Evolutionary conservation across 192 early-diverging fungal species (phyloP).

Genomic region (Geranomyces variabilis): DNA sequence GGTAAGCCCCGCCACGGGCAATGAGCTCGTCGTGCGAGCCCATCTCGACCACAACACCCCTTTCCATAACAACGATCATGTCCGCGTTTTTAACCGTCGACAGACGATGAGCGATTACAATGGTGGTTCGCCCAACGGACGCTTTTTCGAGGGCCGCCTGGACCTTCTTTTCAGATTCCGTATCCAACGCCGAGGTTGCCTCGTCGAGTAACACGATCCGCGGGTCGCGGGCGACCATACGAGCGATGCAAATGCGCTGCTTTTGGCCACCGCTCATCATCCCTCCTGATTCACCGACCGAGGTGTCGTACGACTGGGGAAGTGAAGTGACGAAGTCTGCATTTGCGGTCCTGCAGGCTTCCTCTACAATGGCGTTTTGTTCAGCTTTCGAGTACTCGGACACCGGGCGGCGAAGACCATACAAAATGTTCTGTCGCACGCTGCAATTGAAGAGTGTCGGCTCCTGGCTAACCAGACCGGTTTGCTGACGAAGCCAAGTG

Average conservation of each 20-base stretch:
- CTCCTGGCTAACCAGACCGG: conserved; percentile 82
- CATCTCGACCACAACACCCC: conserved; percentile 60
- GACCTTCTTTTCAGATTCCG: conserved; percentile 55
- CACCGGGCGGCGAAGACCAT: conserved; percentile 62
- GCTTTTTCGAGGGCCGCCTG: conserved; percentile 54
- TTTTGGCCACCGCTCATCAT: conserved; percentile 31
- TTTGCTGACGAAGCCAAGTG: conserved; percentile 65
- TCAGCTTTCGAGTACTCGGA: conserved; percentile 50
- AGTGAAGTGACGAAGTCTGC: conserved; percentile 82
- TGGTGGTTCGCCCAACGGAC: conserved; percentile 73
- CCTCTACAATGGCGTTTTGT: conserved; percentile 43
- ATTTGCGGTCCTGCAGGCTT: conserved; percentile 61
- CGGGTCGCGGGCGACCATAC: conserved; percentile 84
- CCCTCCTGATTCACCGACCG: conserved; percentile 60
- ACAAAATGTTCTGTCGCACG: conserved; percentile 84
- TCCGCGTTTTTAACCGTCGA: conserved; percentile 87
- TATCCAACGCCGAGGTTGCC: conserved; percentile 61
- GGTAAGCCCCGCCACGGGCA: conserved; percentile 63
- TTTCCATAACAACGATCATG: conserved; percentile 77
- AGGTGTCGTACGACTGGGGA: conserved; percentile 80
- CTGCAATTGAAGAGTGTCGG: conserved; percentile 78
- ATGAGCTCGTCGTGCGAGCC: conserved; percentile 83
- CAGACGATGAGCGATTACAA: conserved; percentile 89
- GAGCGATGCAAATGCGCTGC: conserved; percentile 94
- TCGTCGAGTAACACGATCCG: conserved; percentile 71